Evolutionary conservation across 257 asterid genomes (phyloP).

Genomic region (Dorcoceras hygrometricum): DNA sequence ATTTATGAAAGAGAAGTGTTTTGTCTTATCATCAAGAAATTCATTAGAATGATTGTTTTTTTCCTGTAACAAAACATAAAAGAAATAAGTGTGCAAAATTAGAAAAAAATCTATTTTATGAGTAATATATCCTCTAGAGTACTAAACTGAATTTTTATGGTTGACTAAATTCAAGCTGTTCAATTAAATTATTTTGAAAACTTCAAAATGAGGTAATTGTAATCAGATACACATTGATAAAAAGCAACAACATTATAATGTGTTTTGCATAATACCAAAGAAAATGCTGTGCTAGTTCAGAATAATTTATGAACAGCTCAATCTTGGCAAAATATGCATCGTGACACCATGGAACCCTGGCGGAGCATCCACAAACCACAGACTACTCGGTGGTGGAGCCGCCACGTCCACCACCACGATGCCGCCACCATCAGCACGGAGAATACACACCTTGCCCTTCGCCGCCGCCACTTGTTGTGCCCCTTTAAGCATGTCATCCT

Average conservation of each 20-base stretch:
- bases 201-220: too few relatives aligned
- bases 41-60: too few relatives aligned
- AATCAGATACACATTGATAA: too few relatives aligned
- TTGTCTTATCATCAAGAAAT: too few relatives aligned
- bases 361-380: constrained; percentile 63
- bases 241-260: background rate
- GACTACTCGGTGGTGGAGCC: constrained; percentile 30
- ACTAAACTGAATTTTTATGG: too few relatives aligned
- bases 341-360: constrained; percentile 40
- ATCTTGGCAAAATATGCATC: constrained; percentile 67
- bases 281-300: too few relatives aligned
- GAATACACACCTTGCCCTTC: constrained; percentile 62
- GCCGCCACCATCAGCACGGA: constrained; percentile 36
- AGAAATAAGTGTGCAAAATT: background rate
- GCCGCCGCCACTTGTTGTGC: constrained; percentile 58
- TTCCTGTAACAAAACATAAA: background rate
- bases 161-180: too few relatives aligned
- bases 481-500: constrained; percentile 39
- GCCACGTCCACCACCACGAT: constrained; percentile 66
- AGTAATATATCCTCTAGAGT: too few relatives aligned
- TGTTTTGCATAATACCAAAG: too few relatives aligned
- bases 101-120: background rate
- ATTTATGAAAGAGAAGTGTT: too few relatives aligned
- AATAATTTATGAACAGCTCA: constrained; percentile 16
- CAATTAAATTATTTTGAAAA: too few relatives aligned